Base-by-base conservation (phyloP, 495 filamentous ascomycete genomes). In the Trichoderma asperelloides region DNA sequence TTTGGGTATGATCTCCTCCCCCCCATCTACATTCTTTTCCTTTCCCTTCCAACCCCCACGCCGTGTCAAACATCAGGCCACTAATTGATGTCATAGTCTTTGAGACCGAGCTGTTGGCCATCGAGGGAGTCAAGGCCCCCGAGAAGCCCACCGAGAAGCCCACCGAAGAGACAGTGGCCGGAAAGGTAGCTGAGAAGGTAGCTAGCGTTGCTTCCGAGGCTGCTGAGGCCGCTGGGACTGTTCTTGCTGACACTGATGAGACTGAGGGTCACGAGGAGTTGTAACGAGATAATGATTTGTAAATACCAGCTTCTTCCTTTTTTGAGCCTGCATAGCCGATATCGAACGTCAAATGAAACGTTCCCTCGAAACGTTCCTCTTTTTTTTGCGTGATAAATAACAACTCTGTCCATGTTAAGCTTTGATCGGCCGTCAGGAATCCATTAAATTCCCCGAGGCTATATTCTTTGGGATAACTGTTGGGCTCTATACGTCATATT, bases 101-200 rank as follows among this genome's bases (percentile, higher is more conserved):
- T 73, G 91, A 96, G 81, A 98, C 95, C 67, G 92, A 96, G 77
- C 81, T 98, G 73, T 81, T 97, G 73, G 91, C 83, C 55, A 98
- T 98, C 74, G 80, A 87, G 12, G 95, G 95, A 21, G 92, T 96
- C 25, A 76, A 82, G 66, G 79, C 82, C 62, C 82, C 84, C 68
- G 81, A 81, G 64, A 75, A 76, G 28, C 80, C 82, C 67, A 66
- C 80, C 81, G 65, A 84, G 85, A 66, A 82, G 84, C 70, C 75
- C 81, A 30, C 73, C 62, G 72, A 77, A 33, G 74, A 81, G 70
- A 74, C 71, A 25, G 72, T 71, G 30, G 67, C 74, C 28, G 70
- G 70, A n/a, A 78, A 78, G 67, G 74, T 80, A 33, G 79, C 73
- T 57, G 79, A 76, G 62, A 81, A 78, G 69, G 74, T 81, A 45